Evolutionary conservation across 495 filamentous ascomycete species (phyloP).

Genomic region (Bacidia rubella): DNA sequence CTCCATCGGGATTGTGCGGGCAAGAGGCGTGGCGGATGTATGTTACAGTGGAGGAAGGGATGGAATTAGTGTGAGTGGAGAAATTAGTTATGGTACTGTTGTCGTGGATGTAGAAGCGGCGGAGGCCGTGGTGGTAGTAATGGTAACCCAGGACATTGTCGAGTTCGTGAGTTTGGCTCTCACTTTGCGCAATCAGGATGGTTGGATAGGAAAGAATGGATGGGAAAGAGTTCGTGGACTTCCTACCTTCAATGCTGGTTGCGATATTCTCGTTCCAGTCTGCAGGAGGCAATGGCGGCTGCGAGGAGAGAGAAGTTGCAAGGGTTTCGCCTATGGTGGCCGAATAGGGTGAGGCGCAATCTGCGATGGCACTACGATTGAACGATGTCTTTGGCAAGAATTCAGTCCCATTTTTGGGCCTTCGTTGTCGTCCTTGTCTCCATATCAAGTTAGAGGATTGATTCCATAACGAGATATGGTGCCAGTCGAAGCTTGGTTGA

Average conservation of each 20-base stretch:
- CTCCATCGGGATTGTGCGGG: not conserved
- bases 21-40: constrained; percentile 9
- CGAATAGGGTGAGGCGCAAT: too few species aligned
- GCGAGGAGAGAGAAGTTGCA: not conserved
- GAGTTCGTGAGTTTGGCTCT: constrained; percentile 17
- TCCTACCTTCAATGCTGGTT: constrained; percentile 6
- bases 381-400: too few species aligned
- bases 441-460: too few species aligned
- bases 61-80: not conserved
- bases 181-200: constrained; percentile 2
- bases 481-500: too few species aligned
- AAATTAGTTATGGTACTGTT: constrained; percentile 17
- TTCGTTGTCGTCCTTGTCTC: too few species aligned
- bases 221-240: not conserved
- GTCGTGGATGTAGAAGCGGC: constrained; percentile 21
- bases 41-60: constrained; percentile 5
- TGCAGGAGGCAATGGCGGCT: constrained; percentile 5
- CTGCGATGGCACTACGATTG: too few species aligned
- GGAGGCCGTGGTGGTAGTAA: constrained; percentile 20
- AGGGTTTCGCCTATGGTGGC: too few species aligned
- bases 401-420: too few species aligned
- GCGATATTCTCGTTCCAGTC: constrained; percentile 18
- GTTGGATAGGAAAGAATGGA: not conserved
- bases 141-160: constrained; percentile 18
- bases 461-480: too few species aligned